These are phyloP conservation scores for Penicillium desertorum DNA, from an alignment of 495 filamentous ascomycete genomes.

Conservation along the genomic window DNA sequence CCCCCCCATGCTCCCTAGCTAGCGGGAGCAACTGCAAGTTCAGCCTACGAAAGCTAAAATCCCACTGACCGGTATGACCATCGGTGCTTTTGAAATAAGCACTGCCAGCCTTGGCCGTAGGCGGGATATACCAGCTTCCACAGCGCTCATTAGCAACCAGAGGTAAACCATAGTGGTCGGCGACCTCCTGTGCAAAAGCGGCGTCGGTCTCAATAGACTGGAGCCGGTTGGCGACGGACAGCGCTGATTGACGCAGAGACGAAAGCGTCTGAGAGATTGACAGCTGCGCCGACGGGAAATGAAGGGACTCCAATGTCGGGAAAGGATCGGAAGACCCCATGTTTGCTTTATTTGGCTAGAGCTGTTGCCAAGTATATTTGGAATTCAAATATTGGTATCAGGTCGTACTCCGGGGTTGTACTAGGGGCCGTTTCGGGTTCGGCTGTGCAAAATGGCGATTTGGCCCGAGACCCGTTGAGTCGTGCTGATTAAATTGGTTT, in stretches of 20 bases:
- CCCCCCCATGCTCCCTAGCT: constrained; percentile 67
- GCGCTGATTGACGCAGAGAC: constrained; percentile 68
- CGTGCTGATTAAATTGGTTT: not conserved
- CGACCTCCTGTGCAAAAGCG: constrained; percentile 60
- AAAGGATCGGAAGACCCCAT: constrained; percentile 27
- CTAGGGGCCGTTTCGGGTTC: constrained; percentile 1
- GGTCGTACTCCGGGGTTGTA: constrained; percentile 17
- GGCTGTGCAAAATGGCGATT: not conserved
- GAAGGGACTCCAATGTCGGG: constrained; percentile 42
- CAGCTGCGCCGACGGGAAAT: constrained; percentile 44
- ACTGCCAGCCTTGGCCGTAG: constrained; percentile 61
- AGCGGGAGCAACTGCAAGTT: constrained; percentile 73
- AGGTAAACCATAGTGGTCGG: constrained; percentile 58
- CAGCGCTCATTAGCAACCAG: constrained; percentile 92
- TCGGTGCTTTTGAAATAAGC: constrained; percentile 98
- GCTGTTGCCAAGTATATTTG: constrained; percentile 11
- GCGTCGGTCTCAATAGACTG: constrained; percentile 69
- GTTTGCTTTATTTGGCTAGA: not conserved
- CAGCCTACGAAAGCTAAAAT: constrained; percentile 77
- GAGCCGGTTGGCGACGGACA: constrained; percentile 78
- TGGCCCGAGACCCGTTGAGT: not conserved
- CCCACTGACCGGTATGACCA: constrained; percentile 87
- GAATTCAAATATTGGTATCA: constrained; percentile 1
- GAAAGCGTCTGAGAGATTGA: constrained; percentile 48
- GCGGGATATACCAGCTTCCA: constrained; percentile 91